Evolutionary conservation across 2,329 filamentous ascomycete genomes (phyloP).

Genomic region (Penicillium oxalicum): DNA sequence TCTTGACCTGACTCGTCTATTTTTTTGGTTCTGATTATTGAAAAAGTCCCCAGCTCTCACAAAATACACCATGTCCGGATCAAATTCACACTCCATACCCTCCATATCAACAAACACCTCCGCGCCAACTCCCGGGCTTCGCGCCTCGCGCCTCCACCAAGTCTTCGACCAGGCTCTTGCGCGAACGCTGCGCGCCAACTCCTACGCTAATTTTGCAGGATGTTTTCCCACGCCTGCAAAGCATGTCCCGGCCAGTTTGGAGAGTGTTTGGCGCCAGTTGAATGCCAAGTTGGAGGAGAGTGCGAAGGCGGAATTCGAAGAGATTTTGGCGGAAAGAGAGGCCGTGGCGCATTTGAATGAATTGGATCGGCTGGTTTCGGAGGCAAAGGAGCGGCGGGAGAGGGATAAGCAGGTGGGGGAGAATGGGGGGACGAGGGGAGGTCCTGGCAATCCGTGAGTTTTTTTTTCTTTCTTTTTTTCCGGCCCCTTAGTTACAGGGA

Average conservation of each 20-base stretch:
- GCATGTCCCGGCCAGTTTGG: slow-evolving; percentile 51
- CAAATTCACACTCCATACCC: slow-evolving; percentile 10
- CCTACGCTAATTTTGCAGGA: slow-evolving; percentile 55
- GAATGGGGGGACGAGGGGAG: slow-evolving; percentile 30
- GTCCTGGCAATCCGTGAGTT: slow-evolving; percentile 43
- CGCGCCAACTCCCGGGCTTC: slow-evolving; percentile 52
- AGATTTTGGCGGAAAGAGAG: slow-evolving; percentile 51
- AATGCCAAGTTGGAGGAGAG: slow-evolving; percentile 53
- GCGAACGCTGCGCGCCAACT: slow-evolving; percentile 56
- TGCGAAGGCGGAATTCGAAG: slow-evolving; percentile 56
- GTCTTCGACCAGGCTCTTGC: slow-evolving; percentile 55
- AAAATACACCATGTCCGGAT: slow-evolving; percentile 17
- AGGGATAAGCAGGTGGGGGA: slow-evolving; percentile 27
- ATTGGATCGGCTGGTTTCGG: slow-evolving; percentile 54
- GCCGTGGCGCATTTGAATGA: slow-evolving; percentile 56
- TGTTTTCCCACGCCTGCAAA: slow-evolving; percentile 59
- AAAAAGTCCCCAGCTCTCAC: neutral
- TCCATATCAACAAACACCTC: slow-evolving; percentile 29
- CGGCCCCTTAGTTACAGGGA: too few relatives aligned
- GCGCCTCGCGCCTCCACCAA: slow-evolving; percentile 55
- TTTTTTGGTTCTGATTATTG: too few relatives aligned
- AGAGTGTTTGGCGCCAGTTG: slow-evolving; percentile 54
- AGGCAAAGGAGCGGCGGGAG: slow-evolving; percentile 51
- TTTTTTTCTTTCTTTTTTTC: neutral
- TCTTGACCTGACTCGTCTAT: too few relatives aligned